phyloP scores from a whole-genome alignment of 2,329 filamentous ascomycete species.

The Tolypocladium ovalisporum region DNA sequence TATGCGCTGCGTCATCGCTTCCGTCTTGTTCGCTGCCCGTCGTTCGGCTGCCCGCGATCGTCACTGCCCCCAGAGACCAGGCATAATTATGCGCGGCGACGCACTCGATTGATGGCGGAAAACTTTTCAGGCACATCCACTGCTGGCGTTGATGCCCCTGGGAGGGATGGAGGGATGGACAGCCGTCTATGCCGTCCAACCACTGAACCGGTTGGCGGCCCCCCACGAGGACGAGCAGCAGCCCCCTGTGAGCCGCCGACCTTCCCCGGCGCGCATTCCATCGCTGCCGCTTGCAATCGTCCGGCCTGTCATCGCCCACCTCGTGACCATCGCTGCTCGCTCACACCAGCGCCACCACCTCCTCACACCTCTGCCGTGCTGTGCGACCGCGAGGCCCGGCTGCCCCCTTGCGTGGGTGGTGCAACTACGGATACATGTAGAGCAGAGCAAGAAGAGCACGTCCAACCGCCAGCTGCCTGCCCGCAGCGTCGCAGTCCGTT shows the following conservation, averaged over 20 bases:
- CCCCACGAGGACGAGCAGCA: too few species aligned
- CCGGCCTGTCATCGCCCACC: neutral
- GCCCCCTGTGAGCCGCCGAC: neutral
- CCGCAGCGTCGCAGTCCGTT: neutral
- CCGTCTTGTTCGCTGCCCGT: neutral
- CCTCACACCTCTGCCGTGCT: neutral
- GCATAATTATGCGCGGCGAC: neutral
- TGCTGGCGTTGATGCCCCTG: neutral
- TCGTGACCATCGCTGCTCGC: neutral
- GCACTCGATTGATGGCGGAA: neutral
- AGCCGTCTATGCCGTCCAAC: neutral
- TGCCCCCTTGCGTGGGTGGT: neutral
- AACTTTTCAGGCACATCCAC: neutral
- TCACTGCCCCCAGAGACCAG: neutral
- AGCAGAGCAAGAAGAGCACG: neutral
- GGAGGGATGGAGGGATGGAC: neutral
- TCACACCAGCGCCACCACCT: too few species aligned
- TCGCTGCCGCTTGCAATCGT: too few species aligned
- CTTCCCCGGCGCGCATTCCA: neutral
- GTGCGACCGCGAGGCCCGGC: neutral
- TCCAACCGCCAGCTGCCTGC: neutral
- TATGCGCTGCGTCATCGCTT: neutral
- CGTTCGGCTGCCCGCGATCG: too few species aligned
- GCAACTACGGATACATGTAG: too few species aligned
- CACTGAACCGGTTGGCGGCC: neutral